phyloP scores from a whole-genome alignment of 768 basidiomycete species.

The Calocybe gangraenosa region DNA sequence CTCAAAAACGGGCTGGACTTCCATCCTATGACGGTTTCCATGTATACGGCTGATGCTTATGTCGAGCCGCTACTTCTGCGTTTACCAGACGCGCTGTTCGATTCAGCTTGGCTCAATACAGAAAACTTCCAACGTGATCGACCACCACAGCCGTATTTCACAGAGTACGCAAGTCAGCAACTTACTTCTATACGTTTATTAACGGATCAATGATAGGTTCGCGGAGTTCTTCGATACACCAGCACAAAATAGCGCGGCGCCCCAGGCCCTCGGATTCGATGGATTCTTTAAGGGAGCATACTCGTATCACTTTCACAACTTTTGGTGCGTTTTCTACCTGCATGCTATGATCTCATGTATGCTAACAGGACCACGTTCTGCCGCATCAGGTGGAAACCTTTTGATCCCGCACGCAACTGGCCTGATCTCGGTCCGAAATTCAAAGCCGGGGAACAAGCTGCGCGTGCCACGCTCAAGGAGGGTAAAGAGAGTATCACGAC shows the following conservation, averaged over 20 bases:
- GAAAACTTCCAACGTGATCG: slow-evolving; percentile 87
- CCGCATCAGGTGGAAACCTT: slow-evolving; percentile 81
- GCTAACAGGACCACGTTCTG: not conserved
- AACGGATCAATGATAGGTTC: slow-evolving; percentile 47
- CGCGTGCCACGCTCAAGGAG: slow-evolving; percentile 39
- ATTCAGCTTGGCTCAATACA: slow-evolving; percentile 92
- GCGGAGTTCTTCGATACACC: slow-evolving; percentile 81
- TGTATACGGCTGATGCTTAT: slow-evolving; percentile 80
- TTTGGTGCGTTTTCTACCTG: slow-evolving; percentile 49
- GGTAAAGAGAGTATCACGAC: slow-evolving; percentile 22
- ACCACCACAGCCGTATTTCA: slow-evolving; percentile 91
- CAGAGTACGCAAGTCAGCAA: slow-evolving; percentile 49
- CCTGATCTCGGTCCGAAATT: slow-evolving; percentile 86
- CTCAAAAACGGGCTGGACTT: slow-evolving; percentile 90
- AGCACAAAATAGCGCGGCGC: slow-evolving; percentile 62
- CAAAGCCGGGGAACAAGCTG: slow-evolving; percentile 64
- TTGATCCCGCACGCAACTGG: slow-evolving; percentile 83
- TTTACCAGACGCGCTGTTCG: slow-evolving; percentile 89
- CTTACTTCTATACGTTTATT: slow-evolving; percentile 1
- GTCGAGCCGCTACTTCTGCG: slow-evolving; percentile 73
- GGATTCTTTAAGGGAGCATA: slow-evolving; percentile 93
- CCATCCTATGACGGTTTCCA: slow-evolving; percentile 89
- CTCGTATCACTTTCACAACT: slow-evolving; percentile 94
- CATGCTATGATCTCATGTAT: not conserved
- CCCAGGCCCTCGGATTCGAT: slow-evolving; percentile 80